phyloP scores from a whole-genome alignment of 306 rosid genomes.

The Pyrus pyrifolia region DNA sequence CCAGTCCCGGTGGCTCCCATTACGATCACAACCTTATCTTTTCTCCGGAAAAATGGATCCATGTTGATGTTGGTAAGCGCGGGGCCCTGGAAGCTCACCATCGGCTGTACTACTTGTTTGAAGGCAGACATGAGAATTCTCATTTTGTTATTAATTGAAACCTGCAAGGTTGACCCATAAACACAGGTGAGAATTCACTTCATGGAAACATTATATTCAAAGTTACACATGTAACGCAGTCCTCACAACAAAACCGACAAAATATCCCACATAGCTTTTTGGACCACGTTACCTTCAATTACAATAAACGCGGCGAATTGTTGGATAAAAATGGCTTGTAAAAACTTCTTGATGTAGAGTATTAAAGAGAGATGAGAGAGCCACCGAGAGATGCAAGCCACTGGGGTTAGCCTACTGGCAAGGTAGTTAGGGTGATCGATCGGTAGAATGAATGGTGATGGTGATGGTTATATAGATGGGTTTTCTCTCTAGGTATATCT shows the following conservation, averaged over 20 bases:
- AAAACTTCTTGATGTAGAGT: not conserved
- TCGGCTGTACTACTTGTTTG: conserved; percentile 40
- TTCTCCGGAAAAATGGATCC: conserved; percentile 30
- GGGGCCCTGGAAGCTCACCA: conserved; percentile 29
- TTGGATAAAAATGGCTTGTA: not conserved
- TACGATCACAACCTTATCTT: conserved; percentile 55
- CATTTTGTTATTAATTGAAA: not conserved
- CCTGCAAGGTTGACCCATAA: conserved; percentile 34
- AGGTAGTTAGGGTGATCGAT: not conserved
- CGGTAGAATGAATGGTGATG: not conserved
- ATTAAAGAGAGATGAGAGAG: not conserved
- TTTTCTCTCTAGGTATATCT: not conserved
- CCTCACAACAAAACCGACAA: not conserved
- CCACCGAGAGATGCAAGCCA: not conserved
- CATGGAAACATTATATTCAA: not conserved
- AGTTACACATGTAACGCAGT: not conserved
- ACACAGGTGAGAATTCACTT: not conserved
- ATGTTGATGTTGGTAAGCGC: conserved; percentile 13
- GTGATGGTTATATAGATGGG: not conserved
- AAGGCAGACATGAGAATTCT: conserved; percentile 24
- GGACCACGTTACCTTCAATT: conserved; percentile 5
- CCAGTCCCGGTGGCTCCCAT: conserved; percentile 86
- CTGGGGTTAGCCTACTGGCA: not conserved
- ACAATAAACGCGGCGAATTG: conserved; percentile 7
- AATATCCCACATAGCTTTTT: not conserved